phyloP scores from a whole-genome alignment of 2,329 filamentous ascomycete species.

The Cladorrhinum sp. region DNA sequence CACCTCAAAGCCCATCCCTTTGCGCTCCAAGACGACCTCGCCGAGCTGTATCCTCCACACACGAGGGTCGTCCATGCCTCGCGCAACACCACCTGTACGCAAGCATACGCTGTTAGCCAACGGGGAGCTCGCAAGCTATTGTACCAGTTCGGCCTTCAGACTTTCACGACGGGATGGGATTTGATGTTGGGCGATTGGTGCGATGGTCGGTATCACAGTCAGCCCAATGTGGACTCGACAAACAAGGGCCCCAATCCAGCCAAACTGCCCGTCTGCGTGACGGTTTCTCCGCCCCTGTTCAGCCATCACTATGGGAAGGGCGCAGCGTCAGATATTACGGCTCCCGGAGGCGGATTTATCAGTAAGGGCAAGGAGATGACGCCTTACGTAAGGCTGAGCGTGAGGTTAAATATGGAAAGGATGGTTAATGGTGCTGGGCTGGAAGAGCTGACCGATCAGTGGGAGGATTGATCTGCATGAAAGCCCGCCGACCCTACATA shows the following conservation, averaged over 20 bases:
- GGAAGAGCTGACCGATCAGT: slow-evolving; percentile 26
- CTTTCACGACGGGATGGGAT: slow-evolving; percentile 41
- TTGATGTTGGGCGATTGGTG: slow-evolving; percentile 47
- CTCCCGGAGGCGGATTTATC: slow-evolving; percentile 30
- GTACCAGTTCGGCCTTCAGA: slow-evolving; percentile 42
- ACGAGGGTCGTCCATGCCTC: slow-evolving; percentile 44
- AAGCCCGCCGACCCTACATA: too few relatives aligned
- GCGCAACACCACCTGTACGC: slow-evolving; percentile 39
- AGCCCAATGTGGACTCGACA: not conserved
- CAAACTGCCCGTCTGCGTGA: slow-evolving; percentile 26
- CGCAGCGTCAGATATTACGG: slow-evolving; percentile 29
- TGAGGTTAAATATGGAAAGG: slow-evolving; percentile 29
- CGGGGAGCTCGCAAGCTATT: slow-evolving; percentile 42
- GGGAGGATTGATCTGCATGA: slow-evolving; percentile 9
- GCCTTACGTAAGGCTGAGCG: slow-evolving; percentile 30
- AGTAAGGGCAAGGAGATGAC: slow-evolving; percentile 28
- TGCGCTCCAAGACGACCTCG: slow-evolving; percentile 30
- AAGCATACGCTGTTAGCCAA: slow-evolving; percentile 43
- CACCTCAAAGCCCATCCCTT: slow-evolving; percentile 39
- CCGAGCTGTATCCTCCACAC: slow-evolving; percentile 36
- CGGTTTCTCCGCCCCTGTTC: slow-evolving; percentile 32
- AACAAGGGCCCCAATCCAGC: not conserved
- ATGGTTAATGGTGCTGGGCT: slow-evolving; percentile 21
- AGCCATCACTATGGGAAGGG: slow-evolving; percentile 29
- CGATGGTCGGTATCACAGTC: slow-evolving; percentile 33